These are phyloP conservation scores for Ceratobasidium sp. DNA, from an alignment of 1,284 basidiomycete species.

Conservation along the genomic window DNA sequence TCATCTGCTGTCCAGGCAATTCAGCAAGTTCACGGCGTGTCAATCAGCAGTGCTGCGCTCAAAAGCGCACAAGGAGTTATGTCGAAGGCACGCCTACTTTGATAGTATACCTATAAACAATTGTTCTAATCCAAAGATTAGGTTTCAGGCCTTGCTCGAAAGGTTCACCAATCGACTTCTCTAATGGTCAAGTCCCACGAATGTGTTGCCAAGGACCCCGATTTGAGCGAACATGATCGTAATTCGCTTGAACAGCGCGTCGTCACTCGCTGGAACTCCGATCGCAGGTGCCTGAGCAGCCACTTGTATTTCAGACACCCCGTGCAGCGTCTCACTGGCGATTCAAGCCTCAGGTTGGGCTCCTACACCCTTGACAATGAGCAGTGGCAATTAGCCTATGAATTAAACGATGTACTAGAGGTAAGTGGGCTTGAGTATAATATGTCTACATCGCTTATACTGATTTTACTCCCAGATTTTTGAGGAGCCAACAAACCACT, in stretches of 20 bases:
- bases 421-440: too few species aligned
- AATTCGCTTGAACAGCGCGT: not conserved
- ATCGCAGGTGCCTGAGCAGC: conserved; percentile 9
- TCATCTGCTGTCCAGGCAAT: too few species aligned
- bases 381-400: conserved; percentile 4
- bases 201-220: not conserved
- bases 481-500: not conserved
- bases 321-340: conserved; percentile 1
- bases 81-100: too few species aligned
- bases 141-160: conserved; percentile 23
- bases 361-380: not conserved
- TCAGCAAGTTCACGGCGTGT: too few species aligned
- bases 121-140: too few species aligned
- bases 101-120: too few species aligned
- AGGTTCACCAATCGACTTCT: not conserved
- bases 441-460: too few species aligned
- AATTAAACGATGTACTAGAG: conserved; percentile 15
- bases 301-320: conserved; percentile 6
- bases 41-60: too few species aligned
- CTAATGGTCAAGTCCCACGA: not conserved
- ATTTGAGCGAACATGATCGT: not conserved
- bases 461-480: too few species aligned
- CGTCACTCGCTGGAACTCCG: conserved; percentile 8
- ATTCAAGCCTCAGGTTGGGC: not conserved
- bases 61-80: too few species aligned